Evolutionary conservation across 495 filamentous ascomycete genomes (phyloP), one percentile per base, ranked within the genome.

Genomic region (Pyronema domesticum): DNA sequence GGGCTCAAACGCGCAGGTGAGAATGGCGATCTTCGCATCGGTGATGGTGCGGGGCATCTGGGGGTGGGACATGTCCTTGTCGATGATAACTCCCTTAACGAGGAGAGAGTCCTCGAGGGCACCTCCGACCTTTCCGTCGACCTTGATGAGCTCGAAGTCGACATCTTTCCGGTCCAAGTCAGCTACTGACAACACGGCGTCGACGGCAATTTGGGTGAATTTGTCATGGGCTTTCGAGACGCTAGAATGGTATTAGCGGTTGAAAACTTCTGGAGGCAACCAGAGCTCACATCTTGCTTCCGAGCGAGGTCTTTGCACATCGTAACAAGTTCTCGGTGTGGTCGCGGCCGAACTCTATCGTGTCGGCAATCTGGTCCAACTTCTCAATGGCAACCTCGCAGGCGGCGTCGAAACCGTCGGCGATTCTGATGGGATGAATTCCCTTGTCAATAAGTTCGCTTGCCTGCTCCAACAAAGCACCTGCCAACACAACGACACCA

Each of bases 61-160:
- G 13, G 91, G 93, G 69, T 99, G 91, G 35, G 91, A 99, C 73
- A 99, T 96, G 69, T 99, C 91, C 72, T 99, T 99, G 75, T 99
- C 91, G 65, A 99, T 77, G 65, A 99, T 91, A 40, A 99, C 91
- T 68, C 91, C 91, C 71, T 95, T 88, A 53, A 99, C 89, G 37
- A 99, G 79, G 19, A 95, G 67, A 3, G 88, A 83, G 67, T 99
- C 91, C 68, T 95, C 89, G n/a, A 99, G 77, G 3, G 91, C 70
- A 55, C 93, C 91, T 50, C 91, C 91, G 13, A 96, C 85, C 73
- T 99, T 99, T 62, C 93, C 89, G 62, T 99, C 91, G 43, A 99
- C 88, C 75, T 99, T 99, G 72, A 99, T 99, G 58, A 99, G 69
- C 69, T 99, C 91, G 67, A 99, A 99, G 62, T 96, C 89, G 57